These are phyloP conservation scores for Magnaporthales sp. DNA, from an alignment of 2,329 filamentous ascomycete species.

Conservation along the genomic window DNA sequence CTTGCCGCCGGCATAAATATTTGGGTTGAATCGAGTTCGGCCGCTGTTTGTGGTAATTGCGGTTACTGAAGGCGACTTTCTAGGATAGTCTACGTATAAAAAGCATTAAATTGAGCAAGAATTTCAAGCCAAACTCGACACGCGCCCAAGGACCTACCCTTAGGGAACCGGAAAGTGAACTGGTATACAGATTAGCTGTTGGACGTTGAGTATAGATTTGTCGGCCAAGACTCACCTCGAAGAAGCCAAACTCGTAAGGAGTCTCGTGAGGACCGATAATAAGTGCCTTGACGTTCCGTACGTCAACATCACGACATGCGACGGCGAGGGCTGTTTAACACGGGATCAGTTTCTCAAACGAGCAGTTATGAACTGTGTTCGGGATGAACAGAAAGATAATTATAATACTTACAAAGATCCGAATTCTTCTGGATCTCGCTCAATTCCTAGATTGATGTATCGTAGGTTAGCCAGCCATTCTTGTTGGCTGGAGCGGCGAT, in stretches of 20 bases:
- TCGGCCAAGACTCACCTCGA: conserved; percentile 55
- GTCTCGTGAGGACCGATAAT: conserved; percentile 91
- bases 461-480: background rate
- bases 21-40: conserved; percentile 86
- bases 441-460: conserved; percentile 53
- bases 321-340: conserved; percentile 64
- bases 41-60: conserved; percentile 84
- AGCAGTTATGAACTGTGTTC: background rate
- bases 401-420: conserved; percentile 70
- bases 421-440: conserved; percentile 73
- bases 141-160: conserved; percentile 40
- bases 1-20: conserved; percentile 86
- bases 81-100: conserved; percentile 67
- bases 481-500: background rate
- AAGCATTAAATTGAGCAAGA: conserved; percentile 1
- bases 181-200: conserved; percentile 21
- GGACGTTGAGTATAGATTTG: background rate
- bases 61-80: conserved; percentile 51
- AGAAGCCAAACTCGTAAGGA: conserved; percentile 95
- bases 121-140: background rate
- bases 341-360: background rate
- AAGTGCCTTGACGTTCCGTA: conserved; percentile 77
- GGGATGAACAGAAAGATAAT: background rate
- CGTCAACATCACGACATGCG: conserved; percentile 78
- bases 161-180: conserved; percentile 71